Percentiles rank a stretch among this genome's conserved stretches.
phyloP scores from a whole-genome alignment of 495 filamentous ascomycete genomes.

The Penicillium herquei region DNA sequence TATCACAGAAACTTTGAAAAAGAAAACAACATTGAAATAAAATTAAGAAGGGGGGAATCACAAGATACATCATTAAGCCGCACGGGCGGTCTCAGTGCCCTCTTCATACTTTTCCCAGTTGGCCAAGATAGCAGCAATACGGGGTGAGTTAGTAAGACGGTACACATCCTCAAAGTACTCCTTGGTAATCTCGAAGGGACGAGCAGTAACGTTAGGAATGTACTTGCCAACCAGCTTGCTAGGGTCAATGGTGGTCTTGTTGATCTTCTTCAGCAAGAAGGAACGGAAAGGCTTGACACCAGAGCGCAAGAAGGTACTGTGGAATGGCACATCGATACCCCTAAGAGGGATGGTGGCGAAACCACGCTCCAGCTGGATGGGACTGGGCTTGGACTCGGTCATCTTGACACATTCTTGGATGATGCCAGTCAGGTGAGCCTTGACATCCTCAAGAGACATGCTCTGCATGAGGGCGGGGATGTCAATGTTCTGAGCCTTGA shows the following conservation, averaged over 20 bases:
- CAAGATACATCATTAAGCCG: slow-evolving; percentile 13
- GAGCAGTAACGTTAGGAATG: slow-evolving; percentile 96
- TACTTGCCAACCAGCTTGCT: slow-evolving; percentile 97
- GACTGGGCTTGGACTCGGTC: slow-evolving; percentile 83
- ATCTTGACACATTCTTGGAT: slow-evolving; percentile 80
- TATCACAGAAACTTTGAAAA: slow-evolving; percentile 17
- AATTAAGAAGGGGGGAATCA: slow-evolving; percentile 20
- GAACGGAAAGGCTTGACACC: slow-evolving; percentile 98
- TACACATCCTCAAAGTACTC: slow-evolving; percentile 99
- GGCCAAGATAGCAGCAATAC: slow-evolving; percentile 84
- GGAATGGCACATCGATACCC: slow-evolving; percentile 98
- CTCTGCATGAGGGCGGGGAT: slow-evolving; percentile 87
- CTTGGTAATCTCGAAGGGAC: slow-evolving; percentile 91
- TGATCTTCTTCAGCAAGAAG: slow-evolving; percentile 98
- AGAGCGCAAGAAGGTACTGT: slow-evolving; percentile 94
- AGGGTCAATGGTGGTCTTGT: slow-evolving; percentile 96
- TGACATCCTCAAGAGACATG: slow-evolving; percentile 79
- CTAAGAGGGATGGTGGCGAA: slow-evolving; percentile 95
- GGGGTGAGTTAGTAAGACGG: slow-evolving; percentile 84
- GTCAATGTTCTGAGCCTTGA: slow-evolving; percentile 94
- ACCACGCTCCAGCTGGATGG: slow-evolving; percentile 84
- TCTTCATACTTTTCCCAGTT: slow-evolving; percentile 75
- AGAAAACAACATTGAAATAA: slow-evolving; percentile 14
- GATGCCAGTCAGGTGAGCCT: slow-evolving; percentile 78
- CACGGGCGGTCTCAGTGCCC: slow-evolving; percentile 30